Evolutionary conservation across 2,329 filamentous ascomycete genomes (phyloP).

Genomic region (Diaporthe destruens): DNA sequence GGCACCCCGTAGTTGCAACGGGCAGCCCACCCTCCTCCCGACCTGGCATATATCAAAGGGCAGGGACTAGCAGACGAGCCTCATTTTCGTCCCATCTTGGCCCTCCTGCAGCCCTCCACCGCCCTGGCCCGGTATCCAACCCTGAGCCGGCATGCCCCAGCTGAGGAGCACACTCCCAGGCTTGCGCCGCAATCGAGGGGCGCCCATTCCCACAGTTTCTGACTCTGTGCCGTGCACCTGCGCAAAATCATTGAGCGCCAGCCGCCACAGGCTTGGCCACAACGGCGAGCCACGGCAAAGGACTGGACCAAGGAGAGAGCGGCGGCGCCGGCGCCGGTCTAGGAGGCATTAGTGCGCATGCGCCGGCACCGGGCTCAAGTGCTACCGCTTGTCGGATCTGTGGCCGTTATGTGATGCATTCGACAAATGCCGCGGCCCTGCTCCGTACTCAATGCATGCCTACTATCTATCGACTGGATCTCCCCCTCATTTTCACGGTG

Average conservation of each 20-base stretch:
- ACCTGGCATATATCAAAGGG: too few species aligned
- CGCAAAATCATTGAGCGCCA: not conserved
- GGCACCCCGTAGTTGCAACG: not conserved
- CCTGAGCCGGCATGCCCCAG: slow-evolving; percentile 1
- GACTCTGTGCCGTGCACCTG: slow-evolving; percentile 2
- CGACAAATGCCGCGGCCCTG: slow-evolving; percentile 29
- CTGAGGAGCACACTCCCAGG: not conserved
- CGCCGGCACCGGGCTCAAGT: slow-evolving; percentile 9
- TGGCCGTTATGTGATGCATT: slow-evolving; percentile 38
- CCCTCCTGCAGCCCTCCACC: not conserved
- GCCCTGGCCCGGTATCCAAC: slow-evolving; percentile 1
- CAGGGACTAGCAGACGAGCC: slow-evolving; percentile 6
- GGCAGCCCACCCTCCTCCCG: not conserved
- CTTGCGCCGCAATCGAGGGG: not conserved
- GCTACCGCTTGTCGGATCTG: slow-evolving; percentile 32
- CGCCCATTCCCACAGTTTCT: not conserved
- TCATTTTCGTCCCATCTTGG: slow-evolving; percentile 5
- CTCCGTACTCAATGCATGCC: not conserved
- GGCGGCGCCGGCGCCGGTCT: slow-evolving; percentile 22
- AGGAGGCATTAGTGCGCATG: slow-evolving; percentile 21
- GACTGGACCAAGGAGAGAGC: not conserved
- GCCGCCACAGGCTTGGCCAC: slow-evolving; percentile 15
- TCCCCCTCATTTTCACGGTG: slow-evolving; percentile 17
- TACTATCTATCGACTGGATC: slow-evolving; percentile 22
- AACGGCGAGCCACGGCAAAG: slow-evolving; percentile 13